A percentile compares a stretch with the other conserved stretches of the same genome.
Evolutionary conservation across 2,329 filamentous ascomycete genomes (phyloP).

Genomic region (Sphaerulina populicola): DNA sequence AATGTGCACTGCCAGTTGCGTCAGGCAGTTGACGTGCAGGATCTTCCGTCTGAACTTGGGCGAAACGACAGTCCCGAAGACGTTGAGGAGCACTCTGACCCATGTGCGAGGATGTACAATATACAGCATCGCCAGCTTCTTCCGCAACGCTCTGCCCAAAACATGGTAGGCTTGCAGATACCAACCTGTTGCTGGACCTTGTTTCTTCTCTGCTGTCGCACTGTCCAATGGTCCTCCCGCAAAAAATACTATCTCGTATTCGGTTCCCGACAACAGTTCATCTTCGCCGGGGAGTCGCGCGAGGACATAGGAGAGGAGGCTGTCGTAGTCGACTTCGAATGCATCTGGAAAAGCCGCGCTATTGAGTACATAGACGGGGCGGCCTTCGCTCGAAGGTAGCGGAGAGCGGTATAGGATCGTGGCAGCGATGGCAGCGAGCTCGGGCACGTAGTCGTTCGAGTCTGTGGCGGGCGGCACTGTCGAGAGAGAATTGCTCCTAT

Average conservation of each 20-base stretch:
- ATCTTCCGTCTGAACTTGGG: slow-evolving; percentile 52
- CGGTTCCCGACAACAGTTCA: slow-evolving; percentile 45
- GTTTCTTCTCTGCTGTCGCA: slow-evolving; percentile 40
- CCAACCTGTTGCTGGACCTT: slow-evolving; percentile 47
- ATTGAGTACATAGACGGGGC: slow-evolving; percentile 49
- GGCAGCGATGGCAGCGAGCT: slow-evolving; percentile 44
- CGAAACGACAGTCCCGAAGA: slow-evolving; percentile 50
- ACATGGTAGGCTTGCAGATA: slow-evolving; percentile 51
- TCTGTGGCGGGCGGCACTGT: slow-evolving; percentile 40
- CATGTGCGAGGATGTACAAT: slow-evolving; percentile 52
- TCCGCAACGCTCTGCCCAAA: slow-evolving; percentile 47
- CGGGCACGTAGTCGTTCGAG: slow-evolving; percentile 42
- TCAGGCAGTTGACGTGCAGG: slow-evolving; percentile 47
- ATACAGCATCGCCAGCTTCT: slow-evolving; percentile 48
- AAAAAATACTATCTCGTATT: slow-evolving; percentile 52
- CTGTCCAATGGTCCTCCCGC: slow-evolving; percentile 45
- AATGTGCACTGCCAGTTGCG: slow-evolving; percentile 43
- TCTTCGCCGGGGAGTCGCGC: slow-evolving; percentile 49
- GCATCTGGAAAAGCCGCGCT: slow-evolving; percentile 50
- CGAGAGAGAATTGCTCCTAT: slow-evolving; percentile 38
- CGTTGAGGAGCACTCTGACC: slow-evolving; percentile 49
- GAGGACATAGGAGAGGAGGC: slow-evolving; percentile 48
- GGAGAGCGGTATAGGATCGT: slow-evolving; percentile 49
- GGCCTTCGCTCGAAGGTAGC: slow-evolving; percentile 41
- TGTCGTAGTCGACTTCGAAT: slow-evolving; percentile 47